phyloP scores from a whole-genome alignment of 2,329 filamentous ascomycete genomes.

The Neofusicoccum ribis region DNA sequence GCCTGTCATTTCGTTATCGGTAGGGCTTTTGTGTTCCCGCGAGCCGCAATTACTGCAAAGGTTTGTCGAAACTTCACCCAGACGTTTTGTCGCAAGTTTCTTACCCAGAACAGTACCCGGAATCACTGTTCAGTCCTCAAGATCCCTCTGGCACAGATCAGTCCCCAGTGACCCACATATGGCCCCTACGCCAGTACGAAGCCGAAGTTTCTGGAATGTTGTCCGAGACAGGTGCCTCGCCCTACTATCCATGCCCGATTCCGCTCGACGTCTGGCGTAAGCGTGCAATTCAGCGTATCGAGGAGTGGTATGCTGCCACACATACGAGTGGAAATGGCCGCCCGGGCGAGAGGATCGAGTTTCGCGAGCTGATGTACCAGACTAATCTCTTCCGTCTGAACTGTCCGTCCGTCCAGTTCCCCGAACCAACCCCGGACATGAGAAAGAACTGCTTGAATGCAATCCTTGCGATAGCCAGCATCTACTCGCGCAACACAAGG shows the following conservation, averaged over 20 bases:
- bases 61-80: not conserved
- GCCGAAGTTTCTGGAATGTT: slow-evolving; percentile 10
- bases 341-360: slow-evolving; percentile 15
- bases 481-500: slow-evolving; percentile 12
- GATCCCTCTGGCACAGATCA: not conserved
- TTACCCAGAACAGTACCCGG: not conserved
- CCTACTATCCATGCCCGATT: not conserved
- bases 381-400: slow-evolving; percentile 18
- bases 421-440: slow-evolving; percentile 6
- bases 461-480: slow-evolving; percentile 6
- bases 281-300: slow-evolving; percentile 9
- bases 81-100: not conserved
- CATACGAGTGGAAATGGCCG: slow-evolving; percentile 17
- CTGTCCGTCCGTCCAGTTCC: not conserved
- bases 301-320: slow-evolving; percentile 12
- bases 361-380: slow-evolving; percentile 19
- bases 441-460: slow-evolving; percentile 10
- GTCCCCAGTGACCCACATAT: slow-evolving; percentile 8
- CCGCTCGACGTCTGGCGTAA: slow-evolving; percentile 15
- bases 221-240: not conserved
- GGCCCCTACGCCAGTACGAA: slow-evolving; percentile 15
- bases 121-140: not conserved
- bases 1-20: slow-evolving; percentile 15
- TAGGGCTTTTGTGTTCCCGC: slow-evolving; percentile 8
- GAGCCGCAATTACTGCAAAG: slow-evolving; percentile 4